Evolutionary conservation across 495 filamentous ascomycete genomes (phyloP), one percentile per base, ranked within the genome.

Genomic region (Xylaria scruposa): DNA sequence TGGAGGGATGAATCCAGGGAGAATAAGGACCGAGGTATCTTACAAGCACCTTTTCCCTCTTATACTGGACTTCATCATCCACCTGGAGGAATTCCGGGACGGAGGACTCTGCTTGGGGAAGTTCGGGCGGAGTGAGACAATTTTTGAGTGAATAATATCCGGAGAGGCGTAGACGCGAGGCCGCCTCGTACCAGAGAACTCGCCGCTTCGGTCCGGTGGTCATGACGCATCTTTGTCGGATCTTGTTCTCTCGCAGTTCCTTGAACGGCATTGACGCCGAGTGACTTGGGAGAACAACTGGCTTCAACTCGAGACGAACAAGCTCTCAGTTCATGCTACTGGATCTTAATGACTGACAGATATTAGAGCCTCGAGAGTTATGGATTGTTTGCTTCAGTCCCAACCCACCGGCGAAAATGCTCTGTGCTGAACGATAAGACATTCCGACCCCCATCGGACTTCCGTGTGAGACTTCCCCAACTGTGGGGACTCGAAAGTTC

Each of bases 361-460:
- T n/a, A 42, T 42, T 3, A 7, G 33, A 9, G 31, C n/a, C 17
- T 60, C 3, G 17, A 10, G n/a, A 17, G n/a, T 15, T 26, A 61
- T 13, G 33, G 36, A 24, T 4, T 40, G 36, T 29, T 24, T 13
- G 31, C 7, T 9, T 61, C n/a, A 33, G 59, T 2, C 3, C 21
- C 7, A 40, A 40, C 3, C 8, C 9, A 21, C 59, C n/a, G 40
- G 59, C 36, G n/a, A 36, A 36, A 15, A 21, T 61, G 38, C 54
- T 29, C 9, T 40, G 58, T 40, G 58, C 9, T 29, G n/a, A 5
- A 24, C n/a, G 36, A 40, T 24, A 61, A 44, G n/a, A 24, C 59
- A 42, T 6, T 13, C 8, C 38, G 15, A 46, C 76, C 71, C 73
- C 73, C 76, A 75, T 72, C 76, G 76, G 76, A 77, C 69, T 69